Evolutionary conservation across 352 stramenopile genomes (phyloP), one percentile per base, ranked within the genome.

Genomic region (Pythium brassicae): DNA sequence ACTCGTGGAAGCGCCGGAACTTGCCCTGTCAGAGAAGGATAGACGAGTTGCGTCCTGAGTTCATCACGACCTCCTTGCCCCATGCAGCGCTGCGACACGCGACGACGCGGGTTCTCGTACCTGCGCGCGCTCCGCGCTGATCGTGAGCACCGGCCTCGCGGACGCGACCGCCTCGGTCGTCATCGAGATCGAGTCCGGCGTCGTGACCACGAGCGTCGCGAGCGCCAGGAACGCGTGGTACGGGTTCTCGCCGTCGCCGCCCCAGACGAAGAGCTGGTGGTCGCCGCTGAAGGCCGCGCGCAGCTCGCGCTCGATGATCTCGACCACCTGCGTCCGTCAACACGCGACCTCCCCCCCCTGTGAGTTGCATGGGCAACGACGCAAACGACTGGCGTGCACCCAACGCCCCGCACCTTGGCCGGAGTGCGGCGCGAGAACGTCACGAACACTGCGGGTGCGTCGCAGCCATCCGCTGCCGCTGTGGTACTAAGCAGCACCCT

Each of bases 111-210:
- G n/a, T n/a, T n/a, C n/a, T n/a, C 40, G 42, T 61, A 88, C 76
- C 57, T 63, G 81, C 59, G 70, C 69, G n/a, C 52, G 62, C 17
- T 86, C 64, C 6, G 65, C 42, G 25, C 71, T 69, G 34, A 90
- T 67, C 1, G 63, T 79, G 15, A 83, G 68, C n/a, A 89, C 78
- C 0, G 76, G 59, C 27, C 83, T 87, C 12, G 66, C 62, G 0
- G 74, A 67, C 9, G 74, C 69, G 42, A 89, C 72, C 15, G 83
- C 83, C 59, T 92, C 83, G 22, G 83, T 92, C 0, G 78, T 85
- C 83, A 92, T 92, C 25, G 83, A 90, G 49, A 90, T 76, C 4
- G 79, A 92, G 57, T 92, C 83, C 10, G 83, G 82, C 1, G 82
- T 92, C 9, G 76, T 89, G 17, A 90, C 71, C 27, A 92, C 68